Base-by-base conservation (phyloP, 2,329 filamentous ascomycete genomes). In the Fusarium ramigenum region DNA sequence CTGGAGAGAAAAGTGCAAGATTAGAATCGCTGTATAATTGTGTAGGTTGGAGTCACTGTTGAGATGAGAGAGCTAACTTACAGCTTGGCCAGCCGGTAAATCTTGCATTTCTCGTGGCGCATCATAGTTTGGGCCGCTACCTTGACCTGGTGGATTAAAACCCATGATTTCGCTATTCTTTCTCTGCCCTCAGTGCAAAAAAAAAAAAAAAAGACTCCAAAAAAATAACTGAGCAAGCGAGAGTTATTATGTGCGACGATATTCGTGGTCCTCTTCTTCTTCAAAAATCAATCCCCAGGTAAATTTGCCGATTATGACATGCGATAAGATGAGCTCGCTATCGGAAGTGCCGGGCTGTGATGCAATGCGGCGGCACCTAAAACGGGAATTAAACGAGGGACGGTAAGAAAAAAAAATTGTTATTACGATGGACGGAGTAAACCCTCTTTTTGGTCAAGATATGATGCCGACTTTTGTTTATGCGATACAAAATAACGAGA, bases 31-130 rank as follows among this genome's bases (percentile, higher is more conserved):
- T n/a, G 37, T 19, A n/a, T 21, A 28, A 44, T 52, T 59, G 37
- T 11, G 43, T 50, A 21, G 21, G 25, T 25, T 32, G 23, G 21
- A 9, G 9, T 50, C n/a, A 19, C n/a, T n/a, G 40, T 36, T 10
- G 21, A 40, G 23, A 30, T 10, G 21, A 37, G 23, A 28, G 30
- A 46, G 60, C 42, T 46, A 69, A 75, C 74, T 69, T 62, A 76
- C 74, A 42, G 75, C 70, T 25, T 76, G 66, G n/a, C 66, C 66
- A 39, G 74, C 72, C 15, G 74, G 74, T 30, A 76, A 58, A 56
- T 76, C 69, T 63, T 76, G 74, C 74, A 76, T 73, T 50, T 68
- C 66, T 34, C 71, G 73, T 46, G 71, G 71, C 34, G 63, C 59
- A 56, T 74, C 71, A 60, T 73, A 73, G 47, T 72, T 56, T 52